Evolutionary conservation across 1,139 yeast species (phyloP).

Genomic region (Nakaseomyces nivariensis): DNA sequence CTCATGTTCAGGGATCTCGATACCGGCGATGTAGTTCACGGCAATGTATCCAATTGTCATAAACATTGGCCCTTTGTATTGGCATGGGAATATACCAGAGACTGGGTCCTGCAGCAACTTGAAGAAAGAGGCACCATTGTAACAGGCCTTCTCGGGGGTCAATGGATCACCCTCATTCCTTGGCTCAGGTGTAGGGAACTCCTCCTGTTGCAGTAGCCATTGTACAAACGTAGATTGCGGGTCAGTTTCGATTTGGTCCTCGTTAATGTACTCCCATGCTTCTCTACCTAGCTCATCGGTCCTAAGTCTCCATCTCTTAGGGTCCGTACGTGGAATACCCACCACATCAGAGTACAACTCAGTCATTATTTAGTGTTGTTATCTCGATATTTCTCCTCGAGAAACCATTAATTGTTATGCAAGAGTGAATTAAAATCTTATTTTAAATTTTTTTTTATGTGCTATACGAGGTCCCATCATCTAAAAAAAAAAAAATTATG

Average conservation of each 20-base stretch:
- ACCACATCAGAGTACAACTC: conserved; percentile 49
- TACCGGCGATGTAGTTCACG: conserved; percentile 59
- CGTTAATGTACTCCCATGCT: conserved; percentile 62
- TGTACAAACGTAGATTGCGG: conserved; percentile 52
- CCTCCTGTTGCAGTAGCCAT: conserved; percentile 40
- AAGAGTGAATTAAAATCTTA: too few relatives aligned
- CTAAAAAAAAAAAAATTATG: too few relatives aligned
- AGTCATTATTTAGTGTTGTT: conserved; percentile 6
- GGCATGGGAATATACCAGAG: conserved; percentile 81
- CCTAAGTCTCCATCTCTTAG: conserved; percentile 61
- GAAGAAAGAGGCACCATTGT: conserved; percentile 68
- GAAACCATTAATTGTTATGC: too few relatives aligned
- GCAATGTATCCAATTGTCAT: conserved; percentile 84
- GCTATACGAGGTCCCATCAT: too few relatives aligned
- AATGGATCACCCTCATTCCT: conserved; percentile 19
- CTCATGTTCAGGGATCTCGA: conserved; percentile 58
- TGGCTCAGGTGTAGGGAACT: conserved; percentile 38
- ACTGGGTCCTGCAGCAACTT: conserved; percentile 56
- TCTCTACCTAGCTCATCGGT: conserved; percentile 69
- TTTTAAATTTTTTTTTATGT: too few relatives aligned
- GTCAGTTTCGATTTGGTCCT: conserved; percentile 32
- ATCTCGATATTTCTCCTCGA: background rate
- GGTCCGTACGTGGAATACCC: conserved; percentile 62
- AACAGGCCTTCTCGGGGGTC: conserved; percentile 55
- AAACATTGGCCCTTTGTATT: conserved; percentile 96